Base-by-base conservation (phyloP, 164 flowering plant genomes). In the Umbilicus rupestris region DNA sequence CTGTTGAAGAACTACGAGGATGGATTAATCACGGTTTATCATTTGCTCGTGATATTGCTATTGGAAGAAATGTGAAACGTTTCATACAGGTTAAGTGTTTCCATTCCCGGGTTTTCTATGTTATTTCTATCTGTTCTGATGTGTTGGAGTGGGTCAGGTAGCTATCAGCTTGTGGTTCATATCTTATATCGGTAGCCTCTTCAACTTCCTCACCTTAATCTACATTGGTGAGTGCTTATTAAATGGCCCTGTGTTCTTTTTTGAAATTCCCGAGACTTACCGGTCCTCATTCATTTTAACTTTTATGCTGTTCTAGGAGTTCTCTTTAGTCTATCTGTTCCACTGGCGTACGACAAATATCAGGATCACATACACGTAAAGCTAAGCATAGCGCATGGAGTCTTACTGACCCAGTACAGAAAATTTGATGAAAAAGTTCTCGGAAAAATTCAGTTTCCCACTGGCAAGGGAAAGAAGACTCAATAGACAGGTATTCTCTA, bases 171-270 rank as follows among this genome's bases (percentile, higher is more conserved):
- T 90, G 77, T 88, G 90, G 88, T 8, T 83, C 12, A 68, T 79
- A 57, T 87, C 96, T 15, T 85, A 65, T 59, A 49, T 92, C 67
- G 96, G 98, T 15, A 79, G 90, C 76, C 57, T 92, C 67, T 82
- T 79, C 75, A 85, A 75, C 77, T 88, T 92, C 70, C 76, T 92
- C 49, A 87, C 97, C 47, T 70, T 90, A 35, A 67, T 82, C 55
- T 90, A 86, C 69, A 74, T 87, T 62, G 90, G 98, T 92, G 72
- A 83, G 89, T 73, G 62, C 69, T 71, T 12, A 12, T 26, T 1
- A 0, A 22, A 22, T 39, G 37, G 14, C 16, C 37, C 8, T 33
- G 37, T 30, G 7, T 12, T 2, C 15, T 15, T 33, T 5, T 59
- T 5, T 15, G 17, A 14, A 12, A 6, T 59, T 57, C n/a, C 29